Evolutionary conservation across 352 stramenopile genomes (phyloP), one percentile per base, ranked within the genome.

Genomic region (Globisporangium carolinianum): DNA sequence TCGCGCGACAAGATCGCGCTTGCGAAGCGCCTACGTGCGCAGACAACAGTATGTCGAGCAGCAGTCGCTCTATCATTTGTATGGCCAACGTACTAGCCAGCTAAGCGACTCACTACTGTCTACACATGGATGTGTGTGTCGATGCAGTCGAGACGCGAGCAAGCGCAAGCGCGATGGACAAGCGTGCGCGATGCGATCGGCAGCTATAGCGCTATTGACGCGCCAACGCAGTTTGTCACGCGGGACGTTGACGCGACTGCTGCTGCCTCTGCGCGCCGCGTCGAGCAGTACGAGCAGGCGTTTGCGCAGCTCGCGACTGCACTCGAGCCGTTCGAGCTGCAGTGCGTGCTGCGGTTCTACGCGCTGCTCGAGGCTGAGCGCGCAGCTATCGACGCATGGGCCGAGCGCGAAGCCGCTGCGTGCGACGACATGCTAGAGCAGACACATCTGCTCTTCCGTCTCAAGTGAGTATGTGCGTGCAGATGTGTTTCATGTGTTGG

Each of bases 401-500:
- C 46, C 2, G 43, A 45, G 4, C 60, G 51, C 6, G 73, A 86
- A 35, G 53, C 63, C 7, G 50, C 53, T 4, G 52, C 45, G n/a
- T 83, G 60, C 12, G 53, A 59, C 14, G 69, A 79, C 2, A 57
- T 78, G 37, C 54, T 68, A 3, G 18, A 55, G 8, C 67, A 65
- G 36, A 73, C 72, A 9, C 79, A 79, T 51, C 58, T 69, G 42
- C 62, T 77, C 0, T 62, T 75, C 35, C 73, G 76, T n/a, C 63
- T 86, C 61, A 77, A 75, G 77, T 84, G 53, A 36, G 58, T 67
- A n/a, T n/a, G n/a, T n/a, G n/a, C n/a, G n/a, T n/a, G n/a, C n/a
- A n/a, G n/a, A n/a, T n/a, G n/a, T 24, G 24, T 24, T 24, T 24
- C 2, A 24, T 24, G 2, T 24, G 24, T 24, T 24, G 24, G 24